These are phyloP conservation scores for Cytospora piceae DNA, from an alignment of 2,329 filamentous ascomycete species.

Conservation along the genomic window DNA sequence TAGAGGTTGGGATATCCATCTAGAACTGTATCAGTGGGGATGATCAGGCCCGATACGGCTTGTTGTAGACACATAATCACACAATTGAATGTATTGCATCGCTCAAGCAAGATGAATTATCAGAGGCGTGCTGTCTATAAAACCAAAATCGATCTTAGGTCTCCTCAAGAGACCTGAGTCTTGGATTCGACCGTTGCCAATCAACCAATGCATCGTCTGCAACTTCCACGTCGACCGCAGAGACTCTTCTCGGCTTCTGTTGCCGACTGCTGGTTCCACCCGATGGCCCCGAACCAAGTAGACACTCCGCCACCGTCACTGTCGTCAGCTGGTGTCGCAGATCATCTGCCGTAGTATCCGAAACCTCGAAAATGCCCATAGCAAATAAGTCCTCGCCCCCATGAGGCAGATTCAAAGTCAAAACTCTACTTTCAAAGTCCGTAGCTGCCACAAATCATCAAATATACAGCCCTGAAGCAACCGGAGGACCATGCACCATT, in stretches of 20 bases:
- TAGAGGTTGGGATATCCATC: conserved; percentile 1
- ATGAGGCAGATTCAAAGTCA: background rate
- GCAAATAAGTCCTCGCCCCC: background rate
- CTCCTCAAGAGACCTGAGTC: too few species aligned
- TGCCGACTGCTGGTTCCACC: background rate
- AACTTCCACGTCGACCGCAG: background rate
- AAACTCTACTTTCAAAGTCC: too few species aligned
- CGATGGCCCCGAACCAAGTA: too few species aligned
- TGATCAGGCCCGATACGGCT: background rate
- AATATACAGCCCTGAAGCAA: too few species aligned
- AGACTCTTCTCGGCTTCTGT: background rate
- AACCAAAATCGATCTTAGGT: background rate
- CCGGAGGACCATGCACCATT: too few species aligned
- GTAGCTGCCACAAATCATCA: too few species aligned
- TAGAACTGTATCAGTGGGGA: background rate
- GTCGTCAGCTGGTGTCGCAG: background rate
- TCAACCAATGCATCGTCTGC: too few species aligned
- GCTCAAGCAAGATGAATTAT: background rate
- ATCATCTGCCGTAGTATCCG: background rate
- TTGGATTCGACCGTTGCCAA: too few species aligned
- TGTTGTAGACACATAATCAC: background rate
- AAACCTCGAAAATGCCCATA: background rate
- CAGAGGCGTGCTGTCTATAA: background rate
- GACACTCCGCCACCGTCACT: background rate
- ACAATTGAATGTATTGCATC: background rate